Evolutionary conservation across 768 basidiomycete genomes (phyloP).

Genomic region (Tricholoma bakamatsutake): DNA sequence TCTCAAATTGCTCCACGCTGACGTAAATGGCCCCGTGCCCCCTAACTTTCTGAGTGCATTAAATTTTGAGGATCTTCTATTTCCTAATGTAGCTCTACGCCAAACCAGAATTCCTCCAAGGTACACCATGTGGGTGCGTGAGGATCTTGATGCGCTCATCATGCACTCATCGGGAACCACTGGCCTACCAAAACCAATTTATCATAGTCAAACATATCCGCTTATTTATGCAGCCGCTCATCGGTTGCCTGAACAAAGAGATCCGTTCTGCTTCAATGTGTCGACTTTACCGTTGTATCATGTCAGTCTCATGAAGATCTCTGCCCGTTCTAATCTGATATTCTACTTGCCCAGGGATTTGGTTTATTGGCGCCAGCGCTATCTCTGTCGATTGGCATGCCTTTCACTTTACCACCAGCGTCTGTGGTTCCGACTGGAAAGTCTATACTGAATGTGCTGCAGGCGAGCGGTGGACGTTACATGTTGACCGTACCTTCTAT

Average conservation of each 20-base stretch:
- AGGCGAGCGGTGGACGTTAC: slow-evolving; percentile 24
- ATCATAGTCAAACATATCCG: slow-evolving; percentile 27
- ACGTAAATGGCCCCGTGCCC: slow-evolving; percentile 4
- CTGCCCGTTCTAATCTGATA: background rate
- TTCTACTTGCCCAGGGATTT: slow-evolving; percentile 23
- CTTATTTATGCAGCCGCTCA: slow-evolving; percentile 31
- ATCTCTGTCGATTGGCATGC: slow-evolving; percentile 32
- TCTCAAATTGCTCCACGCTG: slow-evolving; percentile 11
- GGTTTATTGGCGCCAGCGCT: slow-evolving; percentile 30
- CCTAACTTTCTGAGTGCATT: slow-evolving; percentile 22
- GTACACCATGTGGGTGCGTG: slow-evolving; percentile 16
- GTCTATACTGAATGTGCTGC: slow-evolving; percentile 18
- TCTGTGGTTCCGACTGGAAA: slow-evolving; percentile 31
- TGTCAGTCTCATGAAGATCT: slow-evolving; percentile 17
- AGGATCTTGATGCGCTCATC: slow-evolving; percentile 35
- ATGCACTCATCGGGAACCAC: slow-evolving; percentile 47
- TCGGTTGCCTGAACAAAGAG: slow-evolving; percentile 24
- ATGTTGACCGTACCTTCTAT: slow-evolving; percentile 35
- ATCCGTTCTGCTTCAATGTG: slow-evolving; percentile 25
- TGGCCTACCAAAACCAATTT: slow-evolving; percentile 44
- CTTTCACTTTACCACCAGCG: slow-evolving; percentile 30
- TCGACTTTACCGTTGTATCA: slow-evolving; percentile 36
- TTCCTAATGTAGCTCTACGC: slow-evolving; percentile 9
- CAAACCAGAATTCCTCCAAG: slow-evolving; percentile 20
- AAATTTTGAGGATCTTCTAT: slow-evolving; percentile 24